Evolutionary conservation across 352 stramenopile genomes (phyloP).

Genomic region (Phytophthora citricola): DNA sequence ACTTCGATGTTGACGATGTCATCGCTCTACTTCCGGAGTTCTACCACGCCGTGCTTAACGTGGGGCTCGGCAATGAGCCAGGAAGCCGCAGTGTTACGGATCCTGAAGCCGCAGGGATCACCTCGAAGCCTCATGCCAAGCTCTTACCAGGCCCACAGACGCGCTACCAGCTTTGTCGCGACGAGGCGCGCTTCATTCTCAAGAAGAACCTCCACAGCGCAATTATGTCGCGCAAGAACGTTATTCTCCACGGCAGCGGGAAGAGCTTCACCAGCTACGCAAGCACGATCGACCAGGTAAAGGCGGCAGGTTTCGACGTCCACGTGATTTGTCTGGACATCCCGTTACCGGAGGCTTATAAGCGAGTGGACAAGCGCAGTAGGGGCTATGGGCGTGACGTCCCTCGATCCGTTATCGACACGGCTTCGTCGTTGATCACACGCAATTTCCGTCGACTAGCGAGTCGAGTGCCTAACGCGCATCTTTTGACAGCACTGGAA

Average conservation of each 20-base stretch:
- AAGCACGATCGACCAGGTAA: constrained; percentile 69
- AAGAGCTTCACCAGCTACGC: constrained; percentile 79
- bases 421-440: constrained; percentile 65
- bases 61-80: constrained; percentile 72
- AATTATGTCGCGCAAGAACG: constrained; percentile 82
- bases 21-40: constrained; percentile 83
- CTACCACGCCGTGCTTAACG: constrained; percentile 85
- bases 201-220: constrained; percentile 79
- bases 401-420: constrained; percentile 67
- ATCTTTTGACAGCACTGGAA: constrained; percentile 68
- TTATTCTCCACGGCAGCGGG: constrained; percentile 81
- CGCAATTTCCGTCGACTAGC: constrained; percentile 74
- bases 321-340: constrained; percentile 86
- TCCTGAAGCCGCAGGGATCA: constrained; percentile 15
- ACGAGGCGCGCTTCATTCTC: constrained; percentile 85
- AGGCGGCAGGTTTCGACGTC: constrained; percentile 67
- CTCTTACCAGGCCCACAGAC: constrained; percentile 62
- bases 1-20: constrained; percentile 85
- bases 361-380: constrained; percentile 70
- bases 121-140: constrained; percentile 20
- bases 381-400: constrained; percentile 77
- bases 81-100: constrained; percentile 36
- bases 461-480: constrained; percentile 65
- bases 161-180: constrained; percentile 80
- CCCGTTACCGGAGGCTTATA: constrained; percentile 64